Conservation (phyloP, 208 protist genomes). For the Trypanosomatidae sp. region DNA sequence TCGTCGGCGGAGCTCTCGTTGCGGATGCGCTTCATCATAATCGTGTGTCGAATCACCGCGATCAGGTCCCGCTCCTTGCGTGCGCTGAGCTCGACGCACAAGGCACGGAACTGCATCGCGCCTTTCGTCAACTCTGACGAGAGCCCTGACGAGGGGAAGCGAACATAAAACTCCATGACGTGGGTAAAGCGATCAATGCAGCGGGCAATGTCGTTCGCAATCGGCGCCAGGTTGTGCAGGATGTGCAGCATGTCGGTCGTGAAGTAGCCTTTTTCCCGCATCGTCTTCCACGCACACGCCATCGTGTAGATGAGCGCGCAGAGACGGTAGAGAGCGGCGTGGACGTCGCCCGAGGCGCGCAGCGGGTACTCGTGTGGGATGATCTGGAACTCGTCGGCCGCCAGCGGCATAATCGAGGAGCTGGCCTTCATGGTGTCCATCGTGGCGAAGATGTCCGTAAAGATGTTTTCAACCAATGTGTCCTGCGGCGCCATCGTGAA, state of each 20-base stretch:
- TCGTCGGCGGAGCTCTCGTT: not conserved
- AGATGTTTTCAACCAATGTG: slow-evolving; percentile 38
- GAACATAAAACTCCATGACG: slow-evolving; percentile 56
- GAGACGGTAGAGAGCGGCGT: slow-evolving; percentile 66
- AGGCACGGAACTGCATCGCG: slow-evolving; percentile 56
- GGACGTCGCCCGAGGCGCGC: slow-evolving; percentile 55
- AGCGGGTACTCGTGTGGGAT: slow-evolving; percentile 58
- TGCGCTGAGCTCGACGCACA: slow-evolving; percentile 51
- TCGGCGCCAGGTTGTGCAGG: slow-evolving; percentile 59
- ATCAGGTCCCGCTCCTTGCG: slow-evolving; percentile 61
- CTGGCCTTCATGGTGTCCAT: slow-evolving; percentile 50
- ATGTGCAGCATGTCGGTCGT: slow-evolving; percentile 62
- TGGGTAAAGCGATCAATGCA: slow-evolving; percentile 59
- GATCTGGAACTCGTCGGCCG: slow-evolving; percentile 63
- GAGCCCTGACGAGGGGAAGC: slow-evolving; percentile 40
- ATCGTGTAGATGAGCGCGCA: slow-evolving; percentile 73
- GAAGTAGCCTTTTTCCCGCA: slow-evolving; percentile 81
- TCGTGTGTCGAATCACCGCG: slow-evolving; percentile 45
- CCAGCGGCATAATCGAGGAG: slow-evolving; percentile 59
- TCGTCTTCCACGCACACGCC: slow-evolving; percentile 73
- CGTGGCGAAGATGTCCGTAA: slow-evolving; percentile 40
- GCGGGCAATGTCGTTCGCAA: slow-evolving; percentile 48
- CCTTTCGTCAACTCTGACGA: slow-evolving; percentile 60
- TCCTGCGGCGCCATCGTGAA: slow-evolving; percentile 61
- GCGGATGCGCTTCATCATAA: slow-evolving; percentile 36